Evolutionary conservation across 805 yeast species (phyloP), one percentile per base, ranked within the genome.

Genomic region (Ogataea paraovalis): DNA sequence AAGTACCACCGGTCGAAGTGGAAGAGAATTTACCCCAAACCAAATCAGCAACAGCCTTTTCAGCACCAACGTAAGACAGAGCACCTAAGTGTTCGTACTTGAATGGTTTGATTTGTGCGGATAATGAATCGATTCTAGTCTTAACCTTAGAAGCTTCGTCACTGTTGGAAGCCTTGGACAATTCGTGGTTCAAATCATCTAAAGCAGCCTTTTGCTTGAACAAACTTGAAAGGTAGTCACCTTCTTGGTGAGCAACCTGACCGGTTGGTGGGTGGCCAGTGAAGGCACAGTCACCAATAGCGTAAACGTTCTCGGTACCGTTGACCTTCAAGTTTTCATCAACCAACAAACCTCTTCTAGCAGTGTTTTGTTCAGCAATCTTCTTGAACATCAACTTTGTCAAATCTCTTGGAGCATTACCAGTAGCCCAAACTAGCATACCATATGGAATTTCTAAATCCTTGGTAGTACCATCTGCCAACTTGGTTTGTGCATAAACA

Each of bases 201-300:
- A 74, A 62, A 44, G 67, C 72, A 57, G 75, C 72, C 56, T 72
- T 66, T 54, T 64, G 68, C 58, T 64, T 64, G 61, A 76, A 75
- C 52, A 68, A 71, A 21, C 55, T 53, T 41, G 77, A 77, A 60
- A 76, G 70, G 64, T 63, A 76, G 52, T 64, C 66, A 58, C 80
- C 80, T 60, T 75, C 76, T 63, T 76, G 80, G 71, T 75, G 76
- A 38, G 81, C 81, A 46, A 76, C 81, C 65, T 76, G 81, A 34
- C 79, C 81, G 50, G 81, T 76, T 48, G 81, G 81, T 39, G 80
- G 79, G 56, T 62, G 73, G 60, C 75, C 75, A 50, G 80, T 74
- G 65, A 76, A 76, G 30, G 80, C 76, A 67, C 81, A 76, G 61
- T 76, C 81, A 57, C 81, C 81, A 53, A 76, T 64, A 45, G 79